Conservation (phyloP, 768 basidiomycete genomes). For the Podaxis sp. region DNA sequence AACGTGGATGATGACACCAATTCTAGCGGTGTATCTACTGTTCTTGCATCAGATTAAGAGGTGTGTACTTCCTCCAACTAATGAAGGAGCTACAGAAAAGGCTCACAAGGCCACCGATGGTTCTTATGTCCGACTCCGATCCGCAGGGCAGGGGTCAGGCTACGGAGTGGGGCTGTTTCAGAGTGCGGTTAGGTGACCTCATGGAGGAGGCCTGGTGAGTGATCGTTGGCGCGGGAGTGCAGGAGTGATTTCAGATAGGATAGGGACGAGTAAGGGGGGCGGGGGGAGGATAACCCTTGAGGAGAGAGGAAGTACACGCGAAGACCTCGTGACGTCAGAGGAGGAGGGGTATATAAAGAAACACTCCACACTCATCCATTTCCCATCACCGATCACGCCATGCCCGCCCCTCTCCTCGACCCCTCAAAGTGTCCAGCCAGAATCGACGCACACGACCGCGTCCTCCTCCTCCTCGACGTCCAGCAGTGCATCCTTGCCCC, state of each 20-base stretch:
- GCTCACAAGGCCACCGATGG: not conserved
- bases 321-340: slow-evolving; percentile 13
- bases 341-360: slow-evolving; percentile 6
- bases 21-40: not conserved
- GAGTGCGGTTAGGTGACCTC: not conserved
- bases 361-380: not conserved
- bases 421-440: not conserved
- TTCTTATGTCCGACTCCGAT: not conserved
- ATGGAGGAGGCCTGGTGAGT: not conserved
- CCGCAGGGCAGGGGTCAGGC: not conserved
- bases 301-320: slow-evolving; percentile 1
- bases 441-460: slow-evolving; percentile 27
- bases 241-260: not conserved
- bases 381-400: slow-evolving; percentile 16
- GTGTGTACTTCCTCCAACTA: not conserved
- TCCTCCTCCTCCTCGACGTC: slow-evolving; percentile 61
- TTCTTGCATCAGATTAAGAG: not conserved
- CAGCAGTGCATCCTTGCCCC: slow-evolving; percentile 51
- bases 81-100: not conserved
- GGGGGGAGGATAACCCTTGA: not conserved
- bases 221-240: not conserved
- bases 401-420: slow-evolving; percentile 9
- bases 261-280: not conserved
- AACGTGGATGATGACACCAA: slow-evolving; percentile 1
- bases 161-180: not conserved